Evolutionary conservation across 1,139 yeast genomes (phyloP).

Genomic region (Pichia sp.): DNA sequence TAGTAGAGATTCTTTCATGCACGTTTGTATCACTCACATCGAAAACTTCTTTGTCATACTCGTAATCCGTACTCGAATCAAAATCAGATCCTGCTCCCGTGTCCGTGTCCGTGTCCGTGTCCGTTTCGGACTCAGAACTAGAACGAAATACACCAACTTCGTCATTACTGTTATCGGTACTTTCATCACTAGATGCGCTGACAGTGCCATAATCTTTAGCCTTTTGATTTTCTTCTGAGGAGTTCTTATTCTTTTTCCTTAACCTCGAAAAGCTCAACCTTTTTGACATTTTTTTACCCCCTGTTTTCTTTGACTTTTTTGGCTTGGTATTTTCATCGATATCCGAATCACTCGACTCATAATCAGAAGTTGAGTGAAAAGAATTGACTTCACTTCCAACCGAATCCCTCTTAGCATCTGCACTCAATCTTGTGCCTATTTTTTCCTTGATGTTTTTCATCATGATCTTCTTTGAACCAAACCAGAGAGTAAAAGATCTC

Average conservation of each 20-base stretch:
- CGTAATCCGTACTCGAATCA: constrained; percentile 13
- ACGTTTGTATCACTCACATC: not conserved
- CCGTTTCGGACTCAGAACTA: constrained; percentile 1
- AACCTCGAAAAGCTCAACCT: not conserved
- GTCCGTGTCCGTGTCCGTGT: constrained; percentile 12
- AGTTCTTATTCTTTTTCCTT: not conserved
- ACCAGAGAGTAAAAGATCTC: constrained; percentile 81
- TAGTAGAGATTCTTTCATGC: not conserved
- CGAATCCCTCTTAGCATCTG: not conserved
- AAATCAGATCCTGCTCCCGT: constrained; percentile 16
- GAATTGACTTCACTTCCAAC: not conserved
- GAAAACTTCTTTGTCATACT: not conserved
- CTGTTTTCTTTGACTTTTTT: not conserved
- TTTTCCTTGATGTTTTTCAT: constrained; percentile 22
- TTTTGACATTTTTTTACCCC: not conserved
- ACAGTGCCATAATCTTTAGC: not conserved
- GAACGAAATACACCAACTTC: not conserved
- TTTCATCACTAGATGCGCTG: not conserved
- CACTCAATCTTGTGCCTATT: constrained; percentile 5
- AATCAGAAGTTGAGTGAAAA: not conserved
- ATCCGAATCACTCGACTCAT: not conserved
- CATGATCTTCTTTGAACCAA: constrained; percentile 58
- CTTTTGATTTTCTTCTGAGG: not conserved
- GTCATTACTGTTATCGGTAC: not conserved
- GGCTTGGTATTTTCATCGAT: not conserved